These are phyloP conservation scores for Nicotiana obtusifolia DNA, from an alignment of 257 asterid species.

Conservation along the genomic window DNA sequence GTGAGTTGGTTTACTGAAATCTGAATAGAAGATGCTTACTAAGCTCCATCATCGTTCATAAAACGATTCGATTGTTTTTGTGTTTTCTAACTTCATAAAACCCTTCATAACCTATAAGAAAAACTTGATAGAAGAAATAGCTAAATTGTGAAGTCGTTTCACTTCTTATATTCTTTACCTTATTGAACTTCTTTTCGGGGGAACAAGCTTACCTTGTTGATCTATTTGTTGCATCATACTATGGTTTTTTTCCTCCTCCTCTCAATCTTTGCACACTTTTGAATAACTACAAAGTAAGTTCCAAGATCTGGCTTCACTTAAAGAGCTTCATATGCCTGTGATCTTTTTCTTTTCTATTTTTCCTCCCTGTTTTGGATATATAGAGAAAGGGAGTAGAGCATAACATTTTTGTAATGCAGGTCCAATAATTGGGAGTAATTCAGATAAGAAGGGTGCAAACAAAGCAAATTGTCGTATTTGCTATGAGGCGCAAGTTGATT, in stretches of 20 bases:
- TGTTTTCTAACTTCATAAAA: not conserved
- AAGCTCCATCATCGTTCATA: not conserved
- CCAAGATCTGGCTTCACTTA: not conserved
- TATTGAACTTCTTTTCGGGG: not conserved
- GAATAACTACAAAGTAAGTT: not conserved
- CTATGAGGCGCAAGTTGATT: constrained; percentile 55
- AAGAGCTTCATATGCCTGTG: not conserved
- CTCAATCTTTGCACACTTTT: not conserved
- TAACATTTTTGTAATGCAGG: constrained; percentile 29
- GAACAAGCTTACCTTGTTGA: not conserved
- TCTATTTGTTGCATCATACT: not conserved
- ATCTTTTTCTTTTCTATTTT: not conserved
- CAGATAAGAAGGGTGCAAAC: constrained; percentile 16
- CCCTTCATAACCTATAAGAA: not conserved
- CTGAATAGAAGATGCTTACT: not conserved
- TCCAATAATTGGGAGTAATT: constrained; percentile 29
- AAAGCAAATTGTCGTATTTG: constrained; percentile 60
- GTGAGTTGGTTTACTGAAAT: constrained; percentile 22
- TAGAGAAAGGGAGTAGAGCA: not conserved
- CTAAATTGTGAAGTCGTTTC: not conserved
- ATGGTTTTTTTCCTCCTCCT: not conserved
- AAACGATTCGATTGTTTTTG: not conserved
- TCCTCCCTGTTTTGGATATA: not conserved
- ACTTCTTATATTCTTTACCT: not conserved
- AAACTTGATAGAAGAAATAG: not conserved